Evolutionary conservation across 192 early-diverging fungal species (phyloP), one percentile per base, ranked within the genome.

Genomic region (Coemansia sp.): DNA sequence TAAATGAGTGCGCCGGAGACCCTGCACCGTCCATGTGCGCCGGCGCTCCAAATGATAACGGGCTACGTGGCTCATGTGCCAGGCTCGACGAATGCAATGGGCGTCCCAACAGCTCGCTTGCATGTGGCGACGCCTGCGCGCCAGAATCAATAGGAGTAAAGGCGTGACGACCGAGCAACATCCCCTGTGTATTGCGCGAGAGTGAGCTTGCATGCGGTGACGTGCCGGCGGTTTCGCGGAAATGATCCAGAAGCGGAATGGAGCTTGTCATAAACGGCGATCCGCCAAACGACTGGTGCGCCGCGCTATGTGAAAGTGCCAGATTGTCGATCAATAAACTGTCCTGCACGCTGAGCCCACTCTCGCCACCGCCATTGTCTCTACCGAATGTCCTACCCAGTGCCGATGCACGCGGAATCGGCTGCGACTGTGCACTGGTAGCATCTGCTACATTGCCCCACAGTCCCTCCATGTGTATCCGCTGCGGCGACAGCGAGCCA

Each of bases 231-330:
- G 62, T 64, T 10, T 34, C 59, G n/a, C 59, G 34, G 56, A 68
- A 81, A 49, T 81, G 73, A 52, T 81, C 78, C 41, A 81, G 66
- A 51, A 81, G 61, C 27, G 78, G 78, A 22, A 81, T 81, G 3
- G 74, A 76, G 55, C 73, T 69, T 1, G 78, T 65, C 58, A 72
- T 18, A 44, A 76, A 81, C 56, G 73, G 74, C 48, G 78, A 73
- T 21, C 71, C 68, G 7, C 64, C 64, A 65, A 80, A 74, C 47
- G 60, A 57, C 56, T 74, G 71, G 22, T 73, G 71, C 22, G 67
- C 68, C 21, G 65, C 65, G 41, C 71, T 58, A 31, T 80, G 71
- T 27, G 77, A 74, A 41, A 80, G 14, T 0, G 77, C 64, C 53
- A 80, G 54, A 34, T 69, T 80, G 67, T 80, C 77, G 23, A 80